A percentile compares a stretch with the other conserved stretches of the same genome.
These are phyloP conservation scores for Paecilomyces fulvus DNA, from an alignment of 2,329 filamentous ascomycete genomes.

Conservation along the genomic window DNA sequence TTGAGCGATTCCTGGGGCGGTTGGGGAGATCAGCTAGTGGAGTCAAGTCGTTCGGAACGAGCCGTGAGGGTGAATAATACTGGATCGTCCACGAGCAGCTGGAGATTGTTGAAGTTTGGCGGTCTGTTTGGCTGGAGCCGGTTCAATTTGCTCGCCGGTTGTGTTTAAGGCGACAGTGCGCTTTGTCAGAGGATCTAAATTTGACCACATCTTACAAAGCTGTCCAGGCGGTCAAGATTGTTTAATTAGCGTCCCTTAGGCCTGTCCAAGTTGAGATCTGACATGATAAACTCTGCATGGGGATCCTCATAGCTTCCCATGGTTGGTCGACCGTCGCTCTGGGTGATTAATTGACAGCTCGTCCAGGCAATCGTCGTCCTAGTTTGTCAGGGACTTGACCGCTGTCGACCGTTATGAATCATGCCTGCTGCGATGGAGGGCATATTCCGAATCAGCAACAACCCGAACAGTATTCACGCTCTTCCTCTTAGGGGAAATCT, in stretches of 20 bases:
- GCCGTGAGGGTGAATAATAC: background rate
- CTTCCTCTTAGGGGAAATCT: background rate
- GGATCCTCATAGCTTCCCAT: background rate
- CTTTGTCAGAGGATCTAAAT: background rate
- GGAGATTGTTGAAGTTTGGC: background rate
- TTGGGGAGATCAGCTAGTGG: background rate
- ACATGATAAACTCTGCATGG: background rate
- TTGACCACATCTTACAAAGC: background rate
- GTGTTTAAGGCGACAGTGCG: background rate
- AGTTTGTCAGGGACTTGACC: background rate
- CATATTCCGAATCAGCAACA: background rate
- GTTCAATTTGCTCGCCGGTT: background rate
- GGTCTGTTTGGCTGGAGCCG: background rate
- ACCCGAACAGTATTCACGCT: background rate
- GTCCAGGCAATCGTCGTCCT: background rate
- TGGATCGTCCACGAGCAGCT: background rate
- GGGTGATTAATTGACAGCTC: background rate
- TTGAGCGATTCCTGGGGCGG: background rate
- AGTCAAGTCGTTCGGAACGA: background rate
- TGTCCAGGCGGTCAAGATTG: background rate
- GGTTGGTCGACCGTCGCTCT: background rate
- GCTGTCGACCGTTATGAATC: background rate
- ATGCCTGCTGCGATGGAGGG: background rate
- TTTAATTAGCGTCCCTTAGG: background rate
- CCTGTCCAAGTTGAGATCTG: background rate